Percentiles rank a stretch among this genome's conserved stretches.
These are phyloP conservation scores for Megacollybia marginata DNA, from an alignment of 768 basidiomycete genomes.

Conservation along the genomic window DNA sequence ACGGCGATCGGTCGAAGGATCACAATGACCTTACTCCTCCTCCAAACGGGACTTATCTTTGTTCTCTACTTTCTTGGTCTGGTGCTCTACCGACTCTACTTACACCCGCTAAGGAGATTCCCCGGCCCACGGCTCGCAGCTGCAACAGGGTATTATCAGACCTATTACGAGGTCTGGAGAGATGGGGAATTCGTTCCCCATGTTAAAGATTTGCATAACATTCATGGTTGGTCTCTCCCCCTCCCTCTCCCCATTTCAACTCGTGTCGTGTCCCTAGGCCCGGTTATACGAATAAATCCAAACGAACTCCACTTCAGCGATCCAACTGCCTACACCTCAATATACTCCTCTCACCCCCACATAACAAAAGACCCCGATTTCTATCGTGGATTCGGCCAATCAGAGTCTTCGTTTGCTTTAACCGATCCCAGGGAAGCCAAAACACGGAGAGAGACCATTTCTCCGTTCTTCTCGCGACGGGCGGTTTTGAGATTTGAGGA, in stretches of 20 bases:
- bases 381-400: slow-evolving; percentile 11
- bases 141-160: background rate
- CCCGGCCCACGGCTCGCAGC: slow-evolving; percentile 7
- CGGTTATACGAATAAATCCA: slow-evolving; percentile 4
- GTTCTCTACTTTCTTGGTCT: background rate
- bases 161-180: slow-evolving; percentile 3
- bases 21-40: no score
- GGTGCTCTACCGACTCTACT: slow-evolving; percentile 3
- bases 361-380: slow-evolving; percentile 12
- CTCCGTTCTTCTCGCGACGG: slow-evolving; percentile 14
- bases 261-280: background rate
- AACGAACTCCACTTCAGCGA: slow-evolving; percentile 6
- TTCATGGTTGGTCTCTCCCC: slow-evolving; percentile 1
- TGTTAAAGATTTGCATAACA: slow-evolving; percentile 1
- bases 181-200: slow-evolving; percentile 3
- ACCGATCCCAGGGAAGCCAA: slow-evolving; percentile 8
- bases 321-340: slow-evolving; percentile 1
- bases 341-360: slow-evolving; percentile 2
- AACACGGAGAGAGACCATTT: slow-evolving; percentile 6
- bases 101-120: slow-evolving; percentile 4
- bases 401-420: slow-evolving; percentile 9
- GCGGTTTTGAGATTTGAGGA: slow-evolving; percentile 11
- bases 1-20: no score
- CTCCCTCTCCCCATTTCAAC: background rate
- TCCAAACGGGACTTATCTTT: background rate